Evolutionary conservation across 2,329 filamentous ascomycete genomes (phyloP), one percentile per base, ranked within the genome.

Genomic region (Neofusicoccum umdonicola): DNA sequence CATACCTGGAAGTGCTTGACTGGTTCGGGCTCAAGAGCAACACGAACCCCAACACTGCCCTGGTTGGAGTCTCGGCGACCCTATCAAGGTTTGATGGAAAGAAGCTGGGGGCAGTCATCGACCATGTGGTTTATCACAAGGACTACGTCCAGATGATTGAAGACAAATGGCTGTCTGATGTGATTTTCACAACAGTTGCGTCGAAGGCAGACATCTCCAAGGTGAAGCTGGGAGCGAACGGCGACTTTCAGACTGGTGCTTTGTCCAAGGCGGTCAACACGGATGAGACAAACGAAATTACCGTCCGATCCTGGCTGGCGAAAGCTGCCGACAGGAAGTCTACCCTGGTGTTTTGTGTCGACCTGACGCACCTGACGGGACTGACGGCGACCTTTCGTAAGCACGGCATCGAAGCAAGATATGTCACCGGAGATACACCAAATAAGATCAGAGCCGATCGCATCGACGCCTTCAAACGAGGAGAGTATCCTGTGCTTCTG

Each of bases 101-200:
- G 37, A 88, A 86, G 66, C 82, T 98, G 1, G 93, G 93, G 1
- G 83, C 89, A 12, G 93, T 90, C 37, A 95, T 98, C 70, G 94
- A 98, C 71, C 90, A 96, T 72, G 97, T 98, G 67, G 94, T 97
- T 54, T 98, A 97, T 71, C 94, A 98, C 76, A 95, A 93, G 77
- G 88, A 91, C 71, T 92, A 90, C 67, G 82, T 90, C 35, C 89
- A 91, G 68, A 90, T 91, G 88, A 91, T 97, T 66, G 88, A 88
- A 39, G 92, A 96, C 65, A 93, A 95, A 47, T 98, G 93, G 93
- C 84, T 99, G 12, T 89, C 93, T 0, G 87, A 95, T 73, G 91
- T 96, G n/a, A 81, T 94, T 3, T 98, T 99, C 78, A 98, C 95
- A 0, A 98, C 95, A 0, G 93, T 98, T 22, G 84, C 90, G 68